A percentile compares a stretch with the other conserved stretches of the same genome.
Evolutionary conservation across 169 alveolate species (phyloP).

Genomic region (Perkinsus olseni): DNA sequence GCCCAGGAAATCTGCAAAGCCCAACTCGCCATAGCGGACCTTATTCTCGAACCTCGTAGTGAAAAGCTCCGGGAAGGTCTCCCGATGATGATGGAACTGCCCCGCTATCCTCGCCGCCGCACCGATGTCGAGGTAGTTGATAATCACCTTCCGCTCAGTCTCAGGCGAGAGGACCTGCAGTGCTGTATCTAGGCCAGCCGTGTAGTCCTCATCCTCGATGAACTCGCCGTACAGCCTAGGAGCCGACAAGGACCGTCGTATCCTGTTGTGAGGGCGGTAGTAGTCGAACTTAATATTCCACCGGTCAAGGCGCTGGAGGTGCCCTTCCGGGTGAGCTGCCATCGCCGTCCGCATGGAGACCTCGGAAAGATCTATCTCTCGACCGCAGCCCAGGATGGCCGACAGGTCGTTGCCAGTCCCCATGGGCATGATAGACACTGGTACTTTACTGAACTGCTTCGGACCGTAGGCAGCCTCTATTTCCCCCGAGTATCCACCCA

Average conservation of each 20-base stretch:
- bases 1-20: slow-evolving; percentile 22
- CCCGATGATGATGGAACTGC: slow-evolving; percentile 39
- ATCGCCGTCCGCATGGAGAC: background rate
- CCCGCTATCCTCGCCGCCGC: slow-evolving; percentile 46
- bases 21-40: slow-evolving; percentile 33
- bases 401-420: slow-evolving; percentile 66
- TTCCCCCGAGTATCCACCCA: slow-evolving; percentile 45
- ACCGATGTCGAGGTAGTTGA: slow-evolving; percentile 44
- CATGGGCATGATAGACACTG: slow-evolving; percentile 51
- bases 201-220: background rate
- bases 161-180: background rate
- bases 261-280: background rate
- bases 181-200: background rate
- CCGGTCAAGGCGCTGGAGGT: background rate
- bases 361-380: background rate
- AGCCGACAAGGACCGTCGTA: background rate
- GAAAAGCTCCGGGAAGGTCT: slow-evolving; percentile 41
- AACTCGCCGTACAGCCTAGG: background rate
- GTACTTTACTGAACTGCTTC: slow-evolving; percentile 16
- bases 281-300: slow-evolving; percentile 35
- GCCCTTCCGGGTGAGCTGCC: background rate
- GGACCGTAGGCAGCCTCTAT: slow-evolving; percentile 29
- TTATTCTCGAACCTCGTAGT: slow-evolving; percentile 35
- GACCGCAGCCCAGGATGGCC: slow-evolving; percentile 24
- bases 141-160: background rate